Percentiles rank a stretch among this genome's conserved stretches.
Evolutionary conservation across 2,329 filamentous ascomycete species (phyloP).

Genomic region (Xenoacremonium recifei): DNA sequence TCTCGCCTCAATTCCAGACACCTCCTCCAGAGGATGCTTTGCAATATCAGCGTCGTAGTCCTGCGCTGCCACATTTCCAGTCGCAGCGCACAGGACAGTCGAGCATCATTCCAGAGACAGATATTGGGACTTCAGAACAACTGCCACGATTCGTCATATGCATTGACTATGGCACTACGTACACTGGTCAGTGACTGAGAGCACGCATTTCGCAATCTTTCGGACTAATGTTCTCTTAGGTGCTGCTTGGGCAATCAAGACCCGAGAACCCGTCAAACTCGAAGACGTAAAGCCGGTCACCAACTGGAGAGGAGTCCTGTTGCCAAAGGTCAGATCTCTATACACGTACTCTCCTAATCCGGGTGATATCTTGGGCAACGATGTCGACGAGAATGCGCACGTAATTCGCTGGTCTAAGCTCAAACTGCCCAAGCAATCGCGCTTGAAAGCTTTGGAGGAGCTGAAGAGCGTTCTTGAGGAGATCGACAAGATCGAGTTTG

Average conservation of each 20-base stretch:
- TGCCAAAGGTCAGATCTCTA: slow-evolving; percentile 9
- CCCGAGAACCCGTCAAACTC: slow-evolving; percentile 3
- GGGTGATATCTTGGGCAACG: slow-evolving; percentile 9
- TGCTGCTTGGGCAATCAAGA: slow-evolving; percentile 10
- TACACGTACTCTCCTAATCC: slow-evolving; percentile 10
- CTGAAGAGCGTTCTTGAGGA: slow-evolving; percentile 10
- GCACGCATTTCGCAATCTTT: neutral
- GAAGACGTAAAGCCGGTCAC: slow-evolving; percentile 9
- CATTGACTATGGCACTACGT: slow-evolving; percentile 15
- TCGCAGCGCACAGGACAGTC: too few relatives aligned
- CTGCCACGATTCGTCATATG: slow-evolving; percentile 10
- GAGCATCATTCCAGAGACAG: too few relatives aligned
- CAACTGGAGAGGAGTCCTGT: slow-evolving; percentile 5
- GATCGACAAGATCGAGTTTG: slow-evolving; percentile 3
- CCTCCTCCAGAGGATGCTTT: too few relatives aligned
- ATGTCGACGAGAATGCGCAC: slow-evolving; percentile 10
- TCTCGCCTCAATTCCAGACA: too few relatives aligned
- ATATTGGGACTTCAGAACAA: too few relatives aligned
- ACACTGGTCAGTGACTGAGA: slow-evolving; percentile 2
- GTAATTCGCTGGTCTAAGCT: slow-evolving; percentile 14
- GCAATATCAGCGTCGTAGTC: too few relatives aligned
- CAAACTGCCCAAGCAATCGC: slow-evolving; percentile 5
- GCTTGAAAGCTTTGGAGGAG: slow-evolving; percentile 5
- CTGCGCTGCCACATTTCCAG: too few relatives aligned
- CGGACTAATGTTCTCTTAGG: slow-evolving; percentile 1